Evolutionary conservation across 805 yeast genomes (phyloP).

Genomic region (Cyberlindnera mycetangii): DNA sequence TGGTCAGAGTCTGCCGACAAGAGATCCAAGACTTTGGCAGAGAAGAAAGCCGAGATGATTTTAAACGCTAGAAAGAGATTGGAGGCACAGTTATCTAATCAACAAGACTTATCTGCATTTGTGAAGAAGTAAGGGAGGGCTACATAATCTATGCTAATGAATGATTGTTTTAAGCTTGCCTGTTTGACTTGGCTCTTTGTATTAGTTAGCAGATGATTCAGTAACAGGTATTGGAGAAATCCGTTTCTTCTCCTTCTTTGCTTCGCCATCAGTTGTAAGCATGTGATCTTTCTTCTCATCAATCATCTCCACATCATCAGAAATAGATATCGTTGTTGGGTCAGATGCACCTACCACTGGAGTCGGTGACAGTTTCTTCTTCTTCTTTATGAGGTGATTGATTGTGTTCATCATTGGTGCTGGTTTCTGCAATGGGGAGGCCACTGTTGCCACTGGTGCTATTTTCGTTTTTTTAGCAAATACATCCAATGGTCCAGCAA

Average conservation of each 20-base stretch:
- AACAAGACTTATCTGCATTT: conserved; percentile 24
- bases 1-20: conserved; percentile 44
- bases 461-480: background rate
- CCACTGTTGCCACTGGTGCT: background rate
- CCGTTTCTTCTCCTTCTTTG: conserved; percentile 31
- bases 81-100: conserved; percentile 32
- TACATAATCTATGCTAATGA: background rate
- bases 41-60: conserved; percentile 56
- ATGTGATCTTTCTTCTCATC: conserved; percentile 2
- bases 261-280: conserved; percentile 3
- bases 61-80: conserved; percentile 60
- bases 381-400: conserved; percentile 11
- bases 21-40: conserved; percentile 42
- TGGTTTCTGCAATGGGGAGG: conserved; percentile 8
- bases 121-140: conserved; percentile 1
- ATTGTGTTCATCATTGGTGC: conserved; percentile 7
- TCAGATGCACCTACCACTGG: background rate
- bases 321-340: background rate
- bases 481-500: background rate
- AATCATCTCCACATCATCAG: conserved; percentile 1
- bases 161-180: background rate
- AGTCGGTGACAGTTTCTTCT: conserved; percentile 2
- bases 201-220: background rate
- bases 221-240: conserved; percentile 15
- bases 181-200: too few relatives aligned